Evolutionary conservation across 2,329 filamentous ascomycete species (phyloP).

Genomic region (Septoria linicola): DNA sequence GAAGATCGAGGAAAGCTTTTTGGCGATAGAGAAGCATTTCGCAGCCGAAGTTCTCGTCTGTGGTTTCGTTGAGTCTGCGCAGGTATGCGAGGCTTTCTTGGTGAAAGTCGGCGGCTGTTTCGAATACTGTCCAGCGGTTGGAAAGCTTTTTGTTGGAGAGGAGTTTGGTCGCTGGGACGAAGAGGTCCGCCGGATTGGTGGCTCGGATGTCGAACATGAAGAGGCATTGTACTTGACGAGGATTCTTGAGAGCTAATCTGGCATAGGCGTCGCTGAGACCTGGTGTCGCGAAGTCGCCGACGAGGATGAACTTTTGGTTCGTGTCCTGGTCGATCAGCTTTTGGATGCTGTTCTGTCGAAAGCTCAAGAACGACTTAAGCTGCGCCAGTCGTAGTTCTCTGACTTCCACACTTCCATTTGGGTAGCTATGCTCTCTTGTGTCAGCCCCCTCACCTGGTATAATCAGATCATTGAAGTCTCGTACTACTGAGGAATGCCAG

Average conservation of each 20-base stretch:
- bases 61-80: background rate
- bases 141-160: background rate
- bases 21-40: background rate
- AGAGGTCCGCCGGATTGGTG: conserved; percentile 27
- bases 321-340: conserved; percentile 28
- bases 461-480: background rate
- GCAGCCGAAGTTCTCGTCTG: background rate
- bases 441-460: background rate
- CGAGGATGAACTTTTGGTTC: conserved; percentile 27
- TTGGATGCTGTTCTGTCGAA: conserved; percentile 20
- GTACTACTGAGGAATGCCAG: background rate
- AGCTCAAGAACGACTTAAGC: conserved; percentile 9
- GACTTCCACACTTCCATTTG: conserved; percentile 29
- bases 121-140: conserved; percentile 12
- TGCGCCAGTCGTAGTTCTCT: conserved; percentile 24
- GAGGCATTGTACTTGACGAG: conserved; percentile 30
- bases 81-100: conserved; percentile 1
- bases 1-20: background rate
- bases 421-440: conserved; percentile 23
- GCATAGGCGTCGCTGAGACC: conserved; percentile 24
- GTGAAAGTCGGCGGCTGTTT: background rate
- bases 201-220: conserved; percentile 26
- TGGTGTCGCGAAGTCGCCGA: conserved; percentile 30
- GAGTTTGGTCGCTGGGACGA: conserved; percentile 13
- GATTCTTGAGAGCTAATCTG: conserved; percentile 15